Base-by-base conservation (phyloP, 148 eudicot genomes). In the Camellia sinensis region DNA sequence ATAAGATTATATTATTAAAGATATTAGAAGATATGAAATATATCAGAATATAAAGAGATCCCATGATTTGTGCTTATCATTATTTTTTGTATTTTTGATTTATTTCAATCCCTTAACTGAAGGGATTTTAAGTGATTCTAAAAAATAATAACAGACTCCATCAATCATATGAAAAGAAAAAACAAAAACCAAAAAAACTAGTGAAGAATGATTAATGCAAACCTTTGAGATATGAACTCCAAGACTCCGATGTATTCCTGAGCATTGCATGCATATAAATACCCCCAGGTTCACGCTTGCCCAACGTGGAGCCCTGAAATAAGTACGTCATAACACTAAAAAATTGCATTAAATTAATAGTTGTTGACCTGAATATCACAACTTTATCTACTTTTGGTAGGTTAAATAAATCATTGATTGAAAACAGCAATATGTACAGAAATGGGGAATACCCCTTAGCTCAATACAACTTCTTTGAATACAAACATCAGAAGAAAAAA, bases 151-250 rank as follows among this genome's bases (percentile, higher is more conserved):
- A 43, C 29, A 71, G 5, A 17, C 7, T 15, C 2, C 4, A 29
- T 6, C 29, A 41, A 44, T 56, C 15, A 57, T n/a, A 19, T 5
- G 50, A 59, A 57, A 59, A 15, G 3, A 15, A 74, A 15, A 40
- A 2, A 50, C 15, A 67, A 1, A 4, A 54, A 50, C 15, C 61
- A 1, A 4, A 54, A 12, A 29, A 41, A 56, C 37, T 29, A 29
- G 37, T 29, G 19, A 80, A 65, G 17, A 71, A 3, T 46, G 18
- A 2, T 41, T 62, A 57, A 2, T 37, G 62, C 41, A 29, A 74
- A 91, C 97, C 91, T 93, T 91, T 21, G 98, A 91, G 44, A 92
- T 90, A 83, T 93, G 96, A 54, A 93, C 98, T 17, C 98, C 98
- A 59, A 93, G 94, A 62, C 94, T 89, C 80, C 96, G 83, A 81